A percentile compares a stretch with the other conserved stretches of the same genome.
Evolutionary conservation across 805 yeast species (phyloP).

Genomic region (Yamadazyma scolyti): DNA sequence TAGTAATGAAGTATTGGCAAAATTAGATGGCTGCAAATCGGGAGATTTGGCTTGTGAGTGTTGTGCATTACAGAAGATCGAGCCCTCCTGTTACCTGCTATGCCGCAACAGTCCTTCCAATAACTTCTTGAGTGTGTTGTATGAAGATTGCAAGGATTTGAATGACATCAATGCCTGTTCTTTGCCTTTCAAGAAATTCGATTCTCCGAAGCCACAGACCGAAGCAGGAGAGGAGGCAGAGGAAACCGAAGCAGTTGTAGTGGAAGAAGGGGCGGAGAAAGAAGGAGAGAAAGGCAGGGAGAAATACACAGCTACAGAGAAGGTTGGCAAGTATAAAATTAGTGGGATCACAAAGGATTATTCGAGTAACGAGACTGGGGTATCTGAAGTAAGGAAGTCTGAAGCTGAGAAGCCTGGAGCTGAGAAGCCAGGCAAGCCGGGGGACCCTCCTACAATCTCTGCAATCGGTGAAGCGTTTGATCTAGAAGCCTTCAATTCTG

Average conservation of each 20-base stretch:
- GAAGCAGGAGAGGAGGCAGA: slow-evolving; percentile 1
- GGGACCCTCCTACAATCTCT: no score
- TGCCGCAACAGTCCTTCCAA: slow-evolving; percentile 49
- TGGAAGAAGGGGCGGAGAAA: neutral
- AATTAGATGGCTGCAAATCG: slow-evolving; percentile 48
- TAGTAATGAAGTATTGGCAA: slow-evolving; percentile 43
- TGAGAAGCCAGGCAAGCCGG: no score
- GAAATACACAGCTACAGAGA: no score
- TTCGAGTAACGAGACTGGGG: no score
- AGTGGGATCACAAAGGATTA: no score
- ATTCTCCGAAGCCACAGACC: no score
- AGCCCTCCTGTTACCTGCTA: slow-evolving; percentile 42
- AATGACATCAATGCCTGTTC: slow-evolving; percentile 50
- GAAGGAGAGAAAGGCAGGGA: neutral
- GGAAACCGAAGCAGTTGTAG: neutral
- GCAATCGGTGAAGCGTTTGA: no score
- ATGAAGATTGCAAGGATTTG: slow-evolving; percentile 43
- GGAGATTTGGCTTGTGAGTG: slow-evolving; percentile 56
- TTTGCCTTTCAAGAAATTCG: slow-evolving; percentile 46
- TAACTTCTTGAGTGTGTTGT: slow-evolving; percentile 42
- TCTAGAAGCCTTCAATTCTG: no score
- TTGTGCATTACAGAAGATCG: slow-evolving; percentile 50
- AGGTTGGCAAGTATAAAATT: no score
- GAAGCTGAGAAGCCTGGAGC: no score
- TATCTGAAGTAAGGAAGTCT: no score